These are phyloP conservation scores for Mycena capillaripes DNA, from an alignment of 768 basidiomycete genomes.

Conservation along the genomic window DNA sequence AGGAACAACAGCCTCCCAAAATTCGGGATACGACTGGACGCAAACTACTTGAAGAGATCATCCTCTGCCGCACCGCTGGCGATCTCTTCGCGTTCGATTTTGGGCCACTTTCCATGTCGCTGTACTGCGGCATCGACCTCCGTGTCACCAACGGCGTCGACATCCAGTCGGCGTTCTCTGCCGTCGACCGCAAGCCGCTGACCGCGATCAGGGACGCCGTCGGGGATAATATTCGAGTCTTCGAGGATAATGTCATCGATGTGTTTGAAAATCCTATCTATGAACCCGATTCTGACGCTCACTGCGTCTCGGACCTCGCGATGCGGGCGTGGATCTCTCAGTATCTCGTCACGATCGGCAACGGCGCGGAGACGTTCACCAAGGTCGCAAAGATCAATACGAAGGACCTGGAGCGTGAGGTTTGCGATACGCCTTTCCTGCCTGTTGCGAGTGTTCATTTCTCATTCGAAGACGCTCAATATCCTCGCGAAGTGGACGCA, in stretches of 20 bases:
- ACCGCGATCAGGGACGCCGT: constrained; percentile 57
- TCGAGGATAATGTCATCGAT: constrained; percentile 50
- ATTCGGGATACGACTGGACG: constrained; percentile 41
- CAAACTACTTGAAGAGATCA: constrained; percentile 51
- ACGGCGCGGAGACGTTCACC: constrained; percentile 58
- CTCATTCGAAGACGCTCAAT: constrained; percentile 47
- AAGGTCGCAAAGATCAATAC: constrained; percentile 63
- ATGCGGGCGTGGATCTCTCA: constrained; percentile 66
- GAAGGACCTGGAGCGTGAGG: constrained; percentile 47
- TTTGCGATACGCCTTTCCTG: constrained; percentile 33
- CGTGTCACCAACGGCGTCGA: constrained; percentile 67
- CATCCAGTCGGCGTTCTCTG: constrained; percentile 66
- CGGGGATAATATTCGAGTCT: constrained; percentile 53
- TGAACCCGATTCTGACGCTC: constrained; percentile 44
- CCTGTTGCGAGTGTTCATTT: constrained; percentile 7
- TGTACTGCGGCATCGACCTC: constrained; percentile 58
- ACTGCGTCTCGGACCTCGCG: constrained; percentile 52
- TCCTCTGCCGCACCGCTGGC: constrained; percentile 61
- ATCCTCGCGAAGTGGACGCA: constrained; percentile 61
- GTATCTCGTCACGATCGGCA: constrained; percentile 56
- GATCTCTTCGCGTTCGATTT: constrained; percentile 70
- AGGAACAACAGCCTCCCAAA: not conserved
- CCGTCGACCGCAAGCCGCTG: constrained; percentile 55
- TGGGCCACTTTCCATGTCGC: constrained; percentile 61
- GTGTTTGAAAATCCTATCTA: constrained; percentile 56